These are phyloP conservation scores for Microbotryum saponariae DNA, from an alignment of 1,284 basidiomycete genomes.

Conservation along the genomic window DNA sequence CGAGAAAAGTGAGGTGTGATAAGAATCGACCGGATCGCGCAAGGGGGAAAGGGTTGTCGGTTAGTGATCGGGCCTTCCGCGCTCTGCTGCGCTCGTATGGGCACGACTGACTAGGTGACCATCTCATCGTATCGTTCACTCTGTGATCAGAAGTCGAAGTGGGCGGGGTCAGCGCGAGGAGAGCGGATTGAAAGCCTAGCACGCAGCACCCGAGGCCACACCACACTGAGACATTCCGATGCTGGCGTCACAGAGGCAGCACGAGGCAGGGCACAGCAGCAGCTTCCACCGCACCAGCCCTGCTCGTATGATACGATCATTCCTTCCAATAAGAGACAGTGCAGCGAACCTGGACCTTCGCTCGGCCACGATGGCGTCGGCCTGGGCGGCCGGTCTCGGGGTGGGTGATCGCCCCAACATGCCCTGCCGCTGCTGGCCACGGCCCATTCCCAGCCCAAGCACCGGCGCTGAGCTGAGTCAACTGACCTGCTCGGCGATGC, in stretches of 20 bases:
- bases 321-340: background rate
- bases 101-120: conserved; percentile 7
- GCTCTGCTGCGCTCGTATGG: background rate
- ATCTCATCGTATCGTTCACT: conserved; percentile 25
- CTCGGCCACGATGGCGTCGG: background rate
- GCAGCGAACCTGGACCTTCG: too few species aligned
- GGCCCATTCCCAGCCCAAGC: background rate
- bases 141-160: background rate
- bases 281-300: background rate
- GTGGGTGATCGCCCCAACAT: background rate
- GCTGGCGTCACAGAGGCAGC: background rate
- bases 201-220: background rate
- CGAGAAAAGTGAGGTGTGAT: conserved; percentile 14
- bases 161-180: background rate
- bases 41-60: background rate
- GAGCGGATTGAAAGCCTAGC: background rate
- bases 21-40: background rate
- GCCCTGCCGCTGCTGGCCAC: background rate
- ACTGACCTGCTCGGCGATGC: conserved; percentile 29
- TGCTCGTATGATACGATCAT: background rate
- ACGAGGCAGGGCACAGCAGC: background rate
- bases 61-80: too few species aligned
- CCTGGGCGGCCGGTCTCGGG: too few species aligned
- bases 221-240: background rate
- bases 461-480: background rate